These are phyloP conservation scores for Saccharomycopsis malanga DNA, from an alignment of 805 yeast species.

Conservation along the genomic window DNA sequence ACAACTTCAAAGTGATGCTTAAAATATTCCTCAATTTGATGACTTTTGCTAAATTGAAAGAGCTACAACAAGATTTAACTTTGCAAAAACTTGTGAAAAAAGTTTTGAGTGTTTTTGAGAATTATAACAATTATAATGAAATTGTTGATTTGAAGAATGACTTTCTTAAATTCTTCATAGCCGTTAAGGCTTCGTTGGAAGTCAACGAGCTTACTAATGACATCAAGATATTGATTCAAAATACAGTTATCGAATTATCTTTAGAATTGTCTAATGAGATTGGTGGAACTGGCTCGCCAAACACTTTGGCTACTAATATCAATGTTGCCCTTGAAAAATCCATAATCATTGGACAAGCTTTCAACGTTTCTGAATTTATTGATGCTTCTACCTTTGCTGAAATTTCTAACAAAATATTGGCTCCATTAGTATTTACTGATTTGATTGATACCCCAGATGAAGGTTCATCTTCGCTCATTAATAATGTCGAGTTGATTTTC, in stretches of 20 bases:
- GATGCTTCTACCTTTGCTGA: conserved; percentile 21
- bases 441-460: not conserved
- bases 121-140: not conserved
- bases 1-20: conserved; percentile 17
- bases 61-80: conserved; percentile 17
- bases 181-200: conserved; percentile 26
- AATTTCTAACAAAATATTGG: not conserved
- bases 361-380: conserved; percentile 24
- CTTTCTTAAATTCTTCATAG: conserved; percentile 14
- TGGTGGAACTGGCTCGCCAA: too few species aligned
- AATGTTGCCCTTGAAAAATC: conserved; percentile 21
- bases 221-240: conserved; percentile 22
- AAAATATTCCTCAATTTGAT: conserved; percentile 15
- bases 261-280: conserved; percentile 14
- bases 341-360: conserved; percentile 20
- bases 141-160: conserved; percentile 5
- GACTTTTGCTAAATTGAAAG: conserved; percentile 7
- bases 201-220: conserved; percentile 26
- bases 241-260: conserved; percentile 21
- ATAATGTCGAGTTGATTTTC: conserved; percentile 7
- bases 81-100: conserved; percentile 22
- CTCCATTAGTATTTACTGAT: not conserved
- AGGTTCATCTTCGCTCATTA: not conserved
- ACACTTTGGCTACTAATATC: not conserved
- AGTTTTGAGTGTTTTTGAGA: conserved; percentile 26